phyloP scores from a whole-genome alignment of 2,329 filamentous ascomycete species.

The Didymella lethalis region DNA sequence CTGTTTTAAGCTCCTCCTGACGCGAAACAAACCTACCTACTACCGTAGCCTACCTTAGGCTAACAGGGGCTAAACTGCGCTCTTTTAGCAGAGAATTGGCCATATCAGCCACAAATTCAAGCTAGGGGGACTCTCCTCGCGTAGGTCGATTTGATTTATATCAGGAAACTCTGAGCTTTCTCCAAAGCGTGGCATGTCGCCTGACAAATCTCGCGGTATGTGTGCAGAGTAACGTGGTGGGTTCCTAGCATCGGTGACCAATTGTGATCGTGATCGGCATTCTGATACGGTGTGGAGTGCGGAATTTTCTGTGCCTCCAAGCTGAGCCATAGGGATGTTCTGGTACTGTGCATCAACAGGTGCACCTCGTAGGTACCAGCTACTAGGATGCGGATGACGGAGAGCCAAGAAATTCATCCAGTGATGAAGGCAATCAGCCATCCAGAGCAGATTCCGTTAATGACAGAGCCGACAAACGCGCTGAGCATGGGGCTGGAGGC shows the following conservation, averaged over 20 bases:
- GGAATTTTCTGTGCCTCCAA: too few species aligned
- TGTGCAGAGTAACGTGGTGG: neutral
- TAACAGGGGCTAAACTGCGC: too few species aligned
- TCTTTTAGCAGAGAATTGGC: too few species aligned
- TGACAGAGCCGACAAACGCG: slow-evolving; percentile 6
- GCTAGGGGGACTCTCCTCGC: too few species aligned
- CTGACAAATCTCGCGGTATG: neutral
- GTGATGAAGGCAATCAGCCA: slow-evolving; percentile 8
- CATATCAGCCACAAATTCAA: too few species aligned
- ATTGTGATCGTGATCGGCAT: neutral
- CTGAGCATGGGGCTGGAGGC: slow-evolving; percentile 12
- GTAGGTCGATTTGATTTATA: neutral
- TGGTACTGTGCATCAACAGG: neutral
- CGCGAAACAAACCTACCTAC: too few species aligned
- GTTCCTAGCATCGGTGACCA: neutral
- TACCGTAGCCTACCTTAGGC: too few species aligned
- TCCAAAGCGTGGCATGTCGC: neutral
- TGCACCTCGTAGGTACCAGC: slow-evolving; percentile 1
- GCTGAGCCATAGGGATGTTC: neutral
- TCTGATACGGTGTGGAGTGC: neutral
- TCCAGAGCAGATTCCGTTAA: slow-evolving; percentile 8
- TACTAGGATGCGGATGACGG: slow-evolving; percentile 4
- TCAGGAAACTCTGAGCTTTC: neutral
- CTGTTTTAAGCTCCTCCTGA: too few species aligned
- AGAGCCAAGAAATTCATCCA: slow-evolving; percentile 5